phyloP scores from a whole-genome alignment of 1,284 basidiomycete genomes.

The Sparassis latifolia region DNA sequence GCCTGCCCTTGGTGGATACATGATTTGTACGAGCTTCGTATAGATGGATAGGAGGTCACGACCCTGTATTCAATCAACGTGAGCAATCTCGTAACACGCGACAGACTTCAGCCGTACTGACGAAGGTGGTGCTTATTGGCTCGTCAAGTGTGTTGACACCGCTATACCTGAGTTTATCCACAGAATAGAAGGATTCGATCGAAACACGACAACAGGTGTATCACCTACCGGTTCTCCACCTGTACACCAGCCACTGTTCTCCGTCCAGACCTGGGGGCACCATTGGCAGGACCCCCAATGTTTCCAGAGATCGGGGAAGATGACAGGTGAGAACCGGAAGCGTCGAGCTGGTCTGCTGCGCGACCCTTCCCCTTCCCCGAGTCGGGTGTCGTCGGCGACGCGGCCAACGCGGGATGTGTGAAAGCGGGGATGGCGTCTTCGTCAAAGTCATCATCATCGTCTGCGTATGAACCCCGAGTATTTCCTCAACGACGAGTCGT shows the following conservation, averaged over 20 bases:
- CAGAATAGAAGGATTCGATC: background rate
- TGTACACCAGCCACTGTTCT: conserved; percentile 76
- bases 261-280: conserved; percentile 38
- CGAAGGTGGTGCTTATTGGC: conserved; percentile 84
- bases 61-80: conserved; percentile 40
- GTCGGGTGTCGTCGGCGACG: conserved; percentile 24
- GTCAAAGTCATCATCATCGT: conserved; percentile 75
- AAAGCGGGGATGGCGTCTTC: conserved; percentile 75
- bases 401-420: conserved; percentile 49
- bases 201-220: background rate
- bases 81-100: background rate
- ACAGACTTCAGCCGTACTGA: conserved; percentile 33
- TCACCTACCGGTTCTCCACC: conserved; percentile 75
- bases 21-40: conserved; percentile 85
- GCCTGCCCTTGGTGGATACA: conserved; percentile 74
- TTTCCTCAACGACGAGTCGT: no score
- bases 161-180: conserved; percentile 49
- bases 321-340: conserved; percentile 26
- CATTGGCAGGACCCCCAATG: conserved; percentile 51
- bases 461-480: conserved; percentile 17
- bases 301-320: conserved; percentile 55
- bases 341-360: conserved; percentile 51
- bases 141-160: conserved; percentile 88
- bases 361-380: conserved; percentile 65
- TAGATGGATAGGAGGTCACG: conserved; percentile 88